Evolutionary conservation across 2,329 filamentous ascomycete genomes (phyloP), one percentile per base, ranked within the genome.

Genomic region (Colletotrichum orchidophilum): DNA sequence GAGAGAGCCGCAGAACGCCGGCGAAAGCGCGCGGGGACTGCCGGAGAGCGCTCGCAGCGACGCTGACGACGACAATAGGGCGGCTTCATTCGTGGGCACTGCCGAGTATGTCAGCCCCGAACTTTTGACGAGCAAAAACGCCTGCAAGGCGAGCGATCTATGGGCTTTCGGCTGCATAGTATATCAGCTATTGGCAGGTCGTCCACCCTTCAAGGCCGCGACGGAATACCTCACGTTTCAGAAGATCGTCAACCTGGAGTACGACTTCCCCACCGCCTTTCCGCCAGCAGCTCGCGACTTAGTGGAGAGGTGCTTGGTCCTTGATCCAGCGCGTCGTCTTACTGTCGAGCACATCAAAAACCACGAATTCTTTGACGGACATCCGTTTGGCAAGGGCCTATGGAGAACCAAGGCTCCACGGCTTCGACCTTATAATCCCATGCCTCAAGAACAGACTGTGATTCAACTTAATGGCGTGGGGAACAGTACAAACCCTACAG

Each of bases 141-240:
- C 96, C 24, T 98, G 96, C 85, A 99, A 98, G 83, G 94, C 96
- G 53, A 98, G 96, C 81, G 96, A 99, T 82, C 83, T 99, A 60
- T 99, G 96, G 96, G 96, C 96, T 2, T 99, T 97, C 84, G 96
- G 96, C 11, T 99, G 96, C 83, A 99, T 99, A 76, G 91, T 99
- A 73, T 99, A 97, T 80, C 96, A 99, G 81, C 88, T 99, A 29
- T 86, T 99, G 39, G 93, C 94, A n/a, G 96, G 96, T n/a, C 88
- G 96, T 71, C 96, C 96, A 6, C 96, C 96, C 0, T 99, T 99
- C 86, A 99, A 99, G 81, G 96, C 93, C 50, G 93, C 88, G 15
- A 98, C 97, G 75, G 96, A 99, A 80, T 99, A 98, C 77, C 88
- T 96, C 78, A 99, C 96, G 0, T 99, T 99, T 79, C 96, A 99